A percentile compares a stretch with the other conserved stretches of the same genome.
phyloP scores from a whole-genome alignment of 208 protist genomes.

The Leishmania aethiopica region DNA sequence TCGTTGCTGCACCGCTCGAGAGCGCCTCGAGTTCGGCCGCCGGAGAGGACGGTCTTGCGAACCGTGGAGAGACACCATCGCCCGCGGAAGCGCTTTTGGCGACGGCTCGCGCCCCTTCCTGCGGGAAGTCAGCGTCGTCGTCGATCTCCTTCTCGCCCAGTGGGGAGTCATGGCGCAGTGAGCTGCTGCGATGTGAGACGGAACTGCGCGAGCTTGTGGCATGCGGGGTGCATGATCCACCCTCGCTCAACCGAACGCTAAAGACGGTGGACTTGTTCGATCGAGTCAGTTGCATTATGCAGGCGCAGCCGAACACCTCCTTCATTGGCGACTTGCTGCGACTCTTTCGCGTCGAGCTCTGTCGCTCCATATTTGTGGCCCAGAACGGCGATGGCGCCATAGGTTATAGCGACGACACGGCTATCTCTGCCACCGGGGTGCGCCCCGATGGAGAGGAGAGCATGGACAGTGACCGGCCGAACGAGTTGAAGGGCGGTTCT shows the following conservation, averaged over 20 bases:
- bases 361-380: slow-evolving; percentile 68
- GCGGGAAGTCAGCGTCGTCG: neutral
- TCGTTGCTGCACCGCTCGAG: slow-evolving; percentile 1
- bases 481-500: no score
- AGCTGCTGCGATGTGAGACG: slow-evolving; percentile 77
- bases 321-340: slow-evolving; percentile 71
- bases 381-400: neutral
- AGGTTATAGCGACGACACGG: neutral
- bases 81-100: slow-evolving; percentile 27
- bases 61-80: neutral
- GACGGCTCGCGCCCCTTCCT: neutral
- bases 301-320: slow-evolving; percentile 43
- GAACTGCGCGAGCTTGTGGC: slow-evolving; percentile 74
- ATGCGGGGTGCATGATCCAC: slow-evolving; percentile 49
- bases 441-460: neutral
- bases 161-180: slow-evolving; percentile 73
- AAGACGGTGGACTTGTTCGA: slow-evolving; percentile 73
- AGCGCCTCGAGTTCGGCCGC: neutral
- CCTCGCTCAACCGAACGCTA: slow-evolving; percentile 44
- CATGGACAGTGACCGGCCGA: neutral
- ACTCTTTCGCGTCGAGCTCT: slow-evolving; percentile 88
- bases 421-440: neutral
- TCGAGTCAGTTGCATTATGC: slow-evolving; percentile 39
- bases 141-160: neutral
- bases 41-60: neutral